These are phyloP conservation scores for Boletus pseudopeckii DNA, from an alignment of 768 basidiomycete species.

Conservation along the genomic window DNA sequence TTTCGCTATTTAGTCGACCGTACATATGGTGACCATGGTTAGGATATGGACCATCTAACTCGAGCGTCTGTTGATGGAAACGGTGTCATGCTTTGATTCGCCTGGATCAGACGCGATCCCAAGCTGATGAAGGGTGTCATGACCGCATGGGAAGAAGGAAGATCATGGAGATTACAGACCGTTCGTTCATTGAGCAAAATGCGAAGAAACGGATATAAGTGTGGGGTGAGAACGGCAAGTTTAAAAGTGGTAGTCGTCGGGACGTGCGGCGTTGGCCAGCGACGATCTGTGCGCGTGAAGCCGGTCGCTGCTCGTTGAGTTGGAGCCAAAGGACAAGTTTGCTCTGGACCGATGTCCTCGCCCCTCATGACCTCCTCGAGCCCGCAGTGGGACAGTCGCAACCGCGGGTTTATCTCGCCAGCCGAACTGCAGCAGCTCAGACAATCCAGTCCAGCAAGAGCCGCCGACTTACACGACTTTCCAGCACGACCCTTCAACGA, in stretches of 20 bases:
- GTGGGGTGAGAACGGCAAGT: neutral
- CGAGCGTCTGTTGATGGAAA: neutral
- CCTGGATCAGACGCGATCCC: neutral
- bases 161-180: neutral
- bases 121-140: neutral
- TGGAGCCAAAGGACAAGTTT: neutral
- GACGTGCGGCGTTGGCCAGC: neutral
- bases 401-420: conserved; percentile 34
- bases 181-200: neutral
- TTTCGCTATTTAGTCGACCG: neutral
- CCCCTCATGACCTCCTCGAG: conserved; percentile 25
- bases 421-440: conserved; percentile 34
- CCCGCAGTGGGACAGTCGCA: conserved; percentile 35
- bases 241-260: neutral
- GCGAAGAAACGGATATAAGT: neutral
- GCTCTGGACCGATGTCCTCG: conserved; percentile 11
- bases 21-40: neutral
- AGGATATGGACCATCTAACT: neutral
- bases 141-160: neutral
- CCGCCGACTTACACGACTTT: conserved; percentile 33
- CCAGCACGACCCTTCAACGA: conserved; percentile 27
- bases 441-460: conserved; percentile 31
- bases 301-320: neutral
- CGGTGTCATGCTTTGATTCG: too few relatives aligned
- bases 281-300: conserved; percentile 10